Evolutionary conservation across 495 filamentous ascomycete species (phyloP).

Genomic region (Penicillium lagena): DNA sequence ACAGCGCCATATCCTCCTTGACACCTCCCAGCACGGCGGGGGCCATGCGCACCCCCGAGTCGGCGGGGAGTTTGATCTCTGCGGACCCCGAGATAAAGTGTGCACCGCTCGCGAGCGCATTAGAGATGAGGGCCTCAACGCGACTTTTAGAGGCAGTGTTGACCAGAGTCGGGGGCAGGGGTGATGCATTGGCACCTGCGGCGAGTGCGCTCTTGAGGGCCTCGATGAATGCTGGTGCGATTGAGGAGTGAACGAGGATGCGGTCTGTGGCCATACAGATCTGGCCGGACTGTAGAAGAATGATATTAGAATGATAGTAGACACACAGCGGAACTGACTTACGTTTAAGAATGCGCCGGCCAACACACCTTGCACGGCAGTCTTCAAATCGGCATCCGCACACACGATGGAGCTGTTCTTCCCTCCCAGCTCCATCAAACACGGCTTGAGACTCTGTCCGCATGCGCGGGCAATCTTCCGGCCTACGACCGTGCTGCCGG

Average conservation of each 20-base stretch:
- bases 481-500: slow-evolving; percentile 50
- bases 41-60: slow-evolving; percentile 53
- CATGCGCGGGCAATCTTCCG: slow-evolving; percentile 49
- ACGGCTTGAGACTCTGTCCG: slow-evolving; percentile 49
- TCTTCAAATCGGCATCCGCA: slow-evolving; percentile 48
- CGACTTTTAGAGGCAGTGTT: slow-evolving; percentile 53
- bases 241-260: slow-evolving; percentile 68
- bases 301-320: neutral
- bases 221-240: slow-evolving; percentile 52
- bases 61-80: slow-evolving; percentile 24
- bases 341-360: slow-evolving; percentile 45
- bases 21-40: slow-evolving; percentile 64
- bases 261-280: slow-evolving; percentile 88
- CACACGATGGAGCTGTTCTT: slow-evolving; percentile 56
- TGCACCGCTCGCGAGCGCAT: slow-evolving; percentile 62
- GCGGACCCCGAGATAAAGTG: slow-evolving; percentile 49
- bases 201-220: slow-evolving; percentile 40
- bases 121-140: slow-evolving; percentile 53
- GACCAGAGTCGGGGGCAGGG: slow-evolving; percentile 55
- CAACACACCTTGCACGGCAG: slow-evolving; percentile 43
- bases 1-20: slow-evolving; percentile 69
- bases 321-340: slow-evolving; percentile 5
- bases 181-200: slow-evolving; percentile 30
- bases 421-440: slow-evolving; percentile 56
- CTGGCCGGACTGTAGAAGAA: slow-evolving; percentile 55